phyloP scores from a whole-genome alignment of 2,329 filamentous ascomycete genomes.

The Ophiostoma tasmaniense region DNA sequence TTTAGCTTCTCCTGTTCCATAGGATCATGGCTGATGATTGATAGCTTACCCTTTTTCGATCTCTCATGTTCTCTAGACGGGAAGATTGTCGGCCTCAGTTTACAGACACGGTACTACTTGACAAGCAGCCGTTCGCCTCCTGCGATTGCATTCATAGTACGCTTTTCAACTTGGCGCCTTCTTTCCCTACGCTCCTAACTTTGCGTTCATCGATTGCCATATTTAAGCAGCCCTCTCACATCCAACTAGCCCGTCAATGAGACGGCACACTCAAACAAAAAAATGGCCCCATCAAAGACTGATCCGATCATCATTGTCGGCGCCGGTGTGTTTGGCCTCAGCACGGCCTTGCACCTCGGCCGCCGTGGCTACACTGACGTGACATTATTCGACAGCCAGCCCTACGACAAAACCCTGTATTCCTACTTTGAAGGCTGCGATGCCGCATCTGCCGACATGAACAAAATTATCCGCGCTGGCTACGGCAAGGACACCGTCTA shows the following conservation, averaged over 20 bases:
- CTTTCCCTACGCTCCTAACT: no score
- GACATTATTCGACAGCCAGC: constrained; percentile 31
- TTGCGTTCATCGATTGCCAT: background rate
- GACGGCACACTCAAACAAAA: no score
- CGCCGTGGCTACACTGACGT: constrained; percentile 38
- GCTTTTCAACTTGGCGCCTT: no score
- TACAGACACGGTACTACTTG: no score
- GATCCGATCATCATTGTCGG: constrained; percentile 18
- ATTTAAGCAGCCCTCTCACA: background rate
- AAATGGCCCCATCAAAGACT: background rate
- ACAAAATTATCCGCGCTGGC: constrained; percentile 36
- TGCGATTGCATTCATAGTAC: no score
- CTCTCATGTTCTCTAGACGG: no score
- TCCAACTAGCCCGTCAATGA: no score
- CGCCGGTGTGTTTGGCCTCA: constrained; percentile 22
- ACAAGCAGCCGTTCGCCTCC: no score
- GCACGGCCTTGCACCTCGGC: constrained; percentile 36
- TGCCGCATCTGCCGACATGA: constrained; percentile 37
- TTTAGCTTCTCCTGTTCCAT: background rate
- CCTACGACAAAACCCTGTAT: constrained; percentile 33
- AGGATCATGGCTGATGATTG: no score
- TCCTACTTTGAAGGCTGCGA: constrained; percentile 35
- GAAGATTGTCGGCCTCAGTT: no score
- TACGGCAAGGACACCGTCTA: constrained; percentile 39
- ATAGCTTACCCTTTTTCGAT: no score